Evolutionary conservation across 2,329 filamentous ascomycete genomes (phyloP), one percentile per base, ranked within the genome.

Genomic region (Gaeumannomyces tritici): DNA sequence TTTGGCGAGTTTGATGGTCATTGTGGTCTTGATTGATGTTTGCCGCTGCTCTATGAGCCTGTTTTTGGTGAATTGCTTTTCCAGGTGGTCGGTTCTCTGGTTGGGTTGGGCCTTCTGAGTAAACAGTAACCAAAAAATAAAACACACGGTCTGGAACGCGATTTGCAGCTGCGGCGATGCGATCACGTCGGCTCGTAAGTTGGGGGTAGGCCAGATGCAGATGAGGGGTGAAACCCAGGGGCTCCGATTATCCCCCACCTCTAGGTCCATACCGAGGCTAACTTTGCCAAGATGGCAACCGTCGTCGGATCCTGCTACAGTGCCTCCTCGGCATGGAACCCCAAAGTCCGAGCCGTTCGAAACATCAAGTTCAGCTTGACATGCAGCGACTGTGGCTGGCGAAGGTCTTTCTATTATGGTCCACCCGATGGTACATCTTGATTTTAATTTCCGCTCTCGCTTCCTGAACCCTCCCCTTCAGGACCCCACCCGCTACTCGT

Each of bases 401-500:
- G n/a, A n/a, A n/a, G n/a, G n/a, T n/a, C n/a, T n/a, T n/a, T n/a
- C 42, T 51, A 51, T 51, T n/a, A 21, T n/a, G 21, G n/a, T 51
- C n/a, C 21, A 8, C 24, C 42, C 1, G 18, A n/a, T 24, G 21
- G 21, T 4, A n/a, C 4, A 11, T 11, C 21, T 51, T 7, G 9
- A 51, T 51, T 51, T 51, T 51, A n/a, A 6, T 51, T n/a, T n/a
- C 18, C 13, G 42, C 8, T n/a, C 24, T 24, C 21, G 21, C 42
- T 9, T 11, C 15, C 42, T 12, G 18, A 12, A 47, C 18, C 42
- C n/a, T n/a, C 42, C 42, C 21, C 18, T 9, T 2, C 42, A 31
- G 29, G 2, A 8, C 31, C 12, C 31, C 31, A 33, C 31, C 8
- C 62, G 62, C 57, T 85, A 92, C 78, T 93, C 89, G 70, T 92